These are phyloP conservation scores for Scolecobasidium constrictum DNA, from an alignment of 2,329 filamentous ascomycete species.

Conservation along the genomic window DNA sequence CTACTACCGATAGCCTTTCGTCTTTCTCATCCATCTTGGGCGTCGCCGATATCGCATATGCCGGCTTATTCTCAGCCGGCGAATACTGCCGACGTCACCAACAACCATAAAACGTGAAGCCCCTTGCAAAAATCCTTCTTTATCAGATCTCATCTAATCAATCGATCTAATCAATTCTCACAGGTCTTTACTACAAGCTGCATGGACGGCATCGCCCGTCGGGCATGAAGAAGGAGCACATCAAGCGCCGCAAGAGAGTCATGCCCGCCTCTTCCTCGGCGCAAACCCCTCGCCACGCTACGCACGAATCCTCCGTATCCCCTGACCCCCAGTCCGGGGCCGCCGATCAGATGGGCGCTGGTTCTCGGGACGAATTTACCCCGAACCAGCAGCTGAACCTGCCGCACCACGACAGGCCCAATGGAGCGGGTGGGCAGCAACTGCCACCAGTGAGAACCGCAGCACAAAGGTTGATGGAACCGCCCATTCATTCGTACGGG, in stretches of 20 bases:
- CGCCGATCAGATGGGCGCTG: slow-evolving; percentile 13
- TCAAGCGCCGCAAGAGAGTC: slow-evolving; percentile 90
- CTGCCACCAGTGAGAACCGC: background rate
- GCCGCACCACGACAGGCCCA: slow-evolving; percentile 9
- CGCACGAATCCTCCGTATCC: slow-evolving; percentile 22
- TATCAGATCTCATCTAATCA: slow-evolving; percentile 4
- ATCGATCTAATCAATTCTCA: slow-evolving; percentile 3
- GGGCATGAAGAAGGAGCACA: slow-evolving; percentile 98
- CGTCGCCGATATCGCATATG: slow-evolving; percentile 6
- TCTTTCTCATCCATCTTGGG: slow-evolving; percentile 6
- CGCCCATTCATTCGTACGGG: slow-evolving; percentile 14
- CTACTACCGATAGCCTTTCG: too few species aligned
- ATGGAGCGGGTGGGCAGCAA: background rate
- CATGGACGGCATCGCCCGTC: slow-evolving; percentile 88
- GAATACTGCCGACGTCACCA: too few species aligned
- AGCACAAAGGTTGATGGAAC: slow-evolving; percentile 8
- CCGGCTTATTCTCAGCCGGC: background rate
- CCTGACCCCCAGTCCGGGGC: slow-evolving; percentile 23
- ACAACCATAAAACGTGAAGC: too few species aligned
- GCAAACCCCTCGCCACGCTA: slow-evolving; percentile 15
- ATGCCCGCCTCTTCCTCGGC: slow-evolving; percentile 56
- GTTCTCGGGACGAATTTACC: slow-evolving; percentile 17
- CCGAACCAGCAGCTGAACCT: slow-evolving; percentile 14
- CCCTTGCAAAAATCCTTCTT: too few species aligned
- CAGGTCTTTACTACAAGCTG: slow-evolving; percentile 90